phyloP scores from a whole-genome alignment of 176 grass and related monocot species.

The Rhynchospora pubera region DNA sequence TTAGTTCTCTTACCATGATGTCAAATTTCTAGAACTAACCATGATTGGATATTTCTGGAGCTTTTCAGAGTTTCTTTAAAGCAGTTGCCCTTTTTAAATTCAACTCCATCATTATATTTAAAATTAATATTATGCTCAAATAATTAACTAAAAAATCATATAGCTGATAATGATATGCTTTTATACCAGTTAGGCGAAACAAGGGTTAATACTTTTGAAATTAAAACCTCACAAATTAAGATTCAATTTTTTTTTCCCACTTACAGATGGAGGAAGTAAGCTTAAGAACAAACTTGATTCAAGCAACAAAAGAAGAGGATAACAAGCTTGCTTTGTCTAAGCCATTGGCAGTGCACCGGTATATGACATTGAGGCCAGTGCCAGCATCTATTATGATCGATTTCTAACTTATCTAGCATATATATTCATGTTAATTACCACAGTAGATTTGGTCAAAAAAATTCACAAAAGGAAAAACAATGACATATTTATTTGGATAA shows the following conservation, averaged over 20 bases:
- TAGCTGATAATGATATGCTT: background rate
- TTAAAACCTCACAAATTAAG: background rate
- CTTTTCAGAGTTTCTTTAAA: background rate
- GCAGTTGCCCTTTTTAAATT: background rate
- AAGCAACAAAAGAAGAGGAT: constrained; percentile 37
- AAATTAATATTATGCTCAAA: background rate
- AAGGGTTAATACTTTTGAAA: background rate
- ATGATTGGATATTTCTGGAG: background rate
- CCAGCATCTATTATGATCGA: constrained; percentile 8
- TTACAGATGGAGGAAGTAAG: constrained; percentile 71
- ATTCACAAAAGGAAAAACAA: background rate
- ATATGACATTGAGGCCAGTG: constrained; percentile 1
- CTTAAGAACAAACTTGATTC: constrained; percentile 58
- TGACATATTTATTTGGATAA: background rate
- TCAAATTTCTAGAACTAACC: too few species aligned
- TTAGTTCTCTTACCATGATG: background rate
- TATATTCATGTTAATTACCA: background rate
- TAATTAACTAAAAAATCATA: background rate
- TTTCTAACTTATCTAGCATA: background rate
- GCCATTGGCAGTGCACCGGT: constrained; percentile 5
- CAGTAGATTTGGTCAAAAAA: too few species aligned
- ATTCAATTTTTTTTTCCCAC: background rate
- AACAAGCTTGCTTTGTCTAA: constrained; percentile 13
- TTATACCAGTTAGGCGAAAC: background rate
- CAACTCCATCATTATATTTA: background rate